A percentile compares a stretch with the other conserved stretches of the same genome.
phyloP scores from a whole-genome alignment of 257 asterid species.

The Solanum ossicruentum region DNA sequence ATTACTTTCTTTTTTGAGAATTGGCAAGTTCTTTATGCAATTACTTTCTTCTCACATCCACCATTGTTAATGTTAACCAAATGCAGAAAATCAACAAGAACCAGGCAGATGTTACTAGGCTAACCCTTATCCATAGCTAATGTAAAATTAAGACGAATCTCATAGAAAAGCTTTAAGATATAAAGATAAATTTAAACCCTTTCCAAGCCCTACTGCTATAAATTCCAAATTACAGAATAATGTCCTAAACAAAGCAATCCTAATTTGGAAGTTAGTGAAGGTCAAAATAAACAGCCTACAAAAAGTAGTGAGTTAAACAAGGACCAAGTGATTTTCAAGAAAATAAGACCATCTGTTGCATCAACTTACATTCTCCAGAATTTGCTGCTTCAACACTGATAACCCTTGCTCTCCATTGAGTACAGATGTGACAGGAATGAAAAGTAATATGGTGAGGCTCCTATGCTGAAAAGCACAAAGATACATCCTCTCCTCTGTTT shows the following conservation, averaged over 20 bases:
- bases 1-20: background rate
- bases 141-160: background rate
- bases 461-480: slow-evolving; percentile 71
- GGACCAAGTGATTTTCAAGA: background rate
- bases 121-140: background rate
- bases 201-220: background rate
- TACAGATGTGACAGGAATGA: slow-evolving; percentile 62
- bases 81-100: background rate
- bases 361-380: slow-evolving; percentile 60
- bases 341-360: background rate
- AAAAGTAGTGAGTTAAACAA: background rate
- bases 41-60: background rate
- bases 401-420: slow-evolving; percentile 73
- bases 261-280: background rate
- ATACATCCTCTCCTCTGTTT: slow-evolving; percentile 75
- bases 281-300: background rate
- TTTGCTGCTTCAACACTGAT: slow-evolving; percentile 63
- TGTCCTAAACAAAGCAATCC: background rate
- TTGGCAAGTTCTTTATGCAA: background rate
- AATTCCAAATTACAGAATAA: background rate
- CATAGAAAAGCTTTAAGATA: background rate
- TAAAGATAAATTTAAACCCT: background rate
- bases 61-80: background rate
- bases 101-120: background rate
- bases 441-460: slow-evolving; percentile 66